Base-by-base conservation (phyloP, 441 rosid species). In the Kokia cookei region DNA sequence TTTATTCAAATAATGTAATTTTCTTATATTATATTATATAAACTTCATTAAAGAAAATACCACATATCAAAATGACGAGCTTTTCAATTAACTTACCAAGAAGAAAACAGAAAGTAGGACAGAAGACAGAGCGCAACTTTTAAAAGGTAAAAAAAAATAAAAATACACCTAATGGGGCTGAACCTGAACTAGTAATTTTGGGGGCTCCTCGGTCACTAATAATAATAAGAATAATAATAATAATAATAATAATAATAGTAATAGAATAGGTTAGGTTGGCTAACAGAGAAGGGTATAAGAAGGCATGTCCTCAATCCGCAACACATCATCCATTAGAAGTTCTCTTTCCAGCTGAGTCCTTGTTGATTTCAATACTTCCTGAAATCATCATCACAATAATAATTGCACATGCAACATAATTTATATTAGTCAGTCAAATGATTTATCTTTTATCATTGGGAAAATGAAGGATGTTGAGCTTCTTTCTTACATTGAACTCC, bases 281-380 rank as follows among this genome's bases (percentile, higher is more conserved):
- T 85, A 91, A 78, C 73, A 76, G 32, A 94, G 98, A 78, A 92
- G 97, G 80, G 80, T 76, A 73, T 83, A 94, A 35, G 98, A 94
- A 35, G 97, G 98, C 97, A 94, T 86, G 73, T 94, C 98, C 81
- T 94, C 97, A 2, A 92, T 89, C 74, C 86, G 79, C 47, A 83
- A 78, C 71, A 91, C 94, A 69, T 92, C 94, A 54, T 94, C 97
- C 91, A 87, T 86, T 77, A 92, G 85, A 75, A 94, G 92, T 83
- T 94, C 98, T 81, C 84, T 89, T 79, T 92, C 97, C n/a, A 93
- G 78, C 77, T 90, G 97, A 42, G 80, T 81, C 42, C 93, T 80
- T 5, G 99, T 94, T 3, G 88, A 89, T 75, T 88, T 91, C 89
- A 94, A 67, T 58, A 94, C 88, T 67, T 91, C 97, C 97, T 94